phyloP scores from a whole-genome alignment of 225 moss, liverwort and hornwort species.

The Neckera pumila region DNA sequence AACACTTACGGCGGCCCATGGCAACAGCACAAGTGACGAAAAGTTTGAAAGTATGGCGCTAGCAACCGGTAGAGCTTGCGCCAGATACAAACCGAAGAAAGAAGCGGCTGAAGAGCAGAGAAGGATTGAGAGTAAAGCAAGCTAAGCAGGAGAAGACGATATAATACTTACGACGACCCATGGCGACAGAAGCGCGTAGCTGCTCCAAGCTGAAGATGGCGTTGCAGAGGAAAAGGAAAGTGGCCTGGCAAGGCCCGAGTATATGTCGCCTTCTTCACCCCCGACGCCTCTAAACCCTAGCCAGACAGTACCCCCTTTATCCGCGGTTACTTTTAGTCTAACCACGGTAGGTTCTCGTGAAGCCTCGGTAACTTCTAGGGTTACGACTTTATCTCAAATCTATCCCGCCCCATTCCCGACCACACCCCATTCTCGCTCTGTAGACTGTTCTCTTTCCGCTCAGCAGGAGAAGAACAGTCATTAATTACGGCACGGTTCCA shows the following conservation, averaged over 20 bases:
- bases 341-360: neutral
- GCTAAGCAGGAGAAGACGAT: neutral
- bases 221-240: neutral
- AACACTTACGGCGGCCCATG: neutral
- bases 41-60: neutral
- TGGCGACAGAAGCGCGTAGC: slow-evolving; percentile 1
- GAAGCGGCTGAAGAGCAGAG: neutral
- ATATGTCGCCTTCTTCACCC: neutral
- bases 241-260: accelerated
- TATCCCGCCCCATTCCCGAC: no score
- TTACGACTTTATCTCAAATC: neutral
- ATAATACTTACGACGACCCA: slow-evolving; percentile 21
- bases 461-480: no score
- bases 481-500: no score
- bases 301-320: neutral
- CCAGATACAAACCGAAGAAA: neutral
- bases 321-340: neutral
- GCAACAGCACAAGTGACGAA: neutral
- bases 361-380: neutral
- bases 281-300: neutral
- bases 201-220: neutral
- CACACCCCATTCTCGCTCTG: no score
- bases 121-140: neutral
- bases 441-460: no score
- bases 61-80: neutral